Base-by-base conservation (phyloP, 2,329 filamentous ascomycete species). In the Trichoderma atroviride region DNA sequence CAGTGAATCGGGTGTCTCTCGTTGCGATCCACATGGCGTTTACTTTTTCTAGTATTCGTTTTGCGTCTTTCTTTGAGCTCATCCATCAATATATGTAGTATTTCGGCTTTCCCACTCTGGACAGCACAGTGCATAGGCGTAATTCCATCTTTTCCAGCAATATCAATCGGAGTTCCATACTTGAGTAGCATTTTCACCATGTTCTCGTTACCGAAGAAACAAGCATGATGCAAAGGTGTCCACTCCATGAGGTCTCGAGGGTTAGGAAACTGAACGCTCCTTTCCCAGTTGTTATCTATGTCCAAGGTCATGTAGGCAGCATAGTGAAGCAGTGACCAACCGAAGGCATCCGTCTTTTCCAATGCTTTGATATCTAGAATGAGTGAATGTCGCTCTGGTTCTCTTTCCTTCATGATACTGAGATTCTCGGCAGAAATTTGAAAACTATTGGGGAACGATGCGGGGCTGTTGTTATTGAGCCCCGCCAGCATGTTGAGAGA, bases 301-400 rank as follows among this genome's bases (percentile, higher is more conserved):
- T 22, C 43, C 10, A 50, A 24, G 4, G 43, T 27, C 22, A 33
- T 31, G 11, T 31, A 40, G n/a, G 67, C 67, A 29, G 58, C 58
- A 56, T 69, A 69, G 29, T 69, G 67, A 16, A 69, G 67, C 2
- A 52, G 67, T 11, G 67, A 55, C 67, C 60, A 69, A 5, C 50
- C 67, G 1, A 55, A 56, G 7, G 37, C 24, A 29, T 69, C 67
- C 4, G 7, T 7, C n/a, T 27, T 61, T 5, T 52, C 24, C 4
- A 68, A 16, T 14, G 11, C 13, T 43, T 61, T 13, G 5, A 24
- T n/a, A n/a, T n/a, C n/a, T n/a, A n/a, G n/a, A n/a, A n/a, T n/a
- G n/a, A n/a, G n/a, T n/a, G n/a, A n/a, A n/a, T n/a, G n/a, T n/a
- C n/a, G n/a, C n/a, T n/a, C n/a, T n/a, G n/a, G n/a, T n/a, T n/a